phyloP scores from a whole-genome alignment of 805 yeast species.

The Candida insectalens region DNA sequence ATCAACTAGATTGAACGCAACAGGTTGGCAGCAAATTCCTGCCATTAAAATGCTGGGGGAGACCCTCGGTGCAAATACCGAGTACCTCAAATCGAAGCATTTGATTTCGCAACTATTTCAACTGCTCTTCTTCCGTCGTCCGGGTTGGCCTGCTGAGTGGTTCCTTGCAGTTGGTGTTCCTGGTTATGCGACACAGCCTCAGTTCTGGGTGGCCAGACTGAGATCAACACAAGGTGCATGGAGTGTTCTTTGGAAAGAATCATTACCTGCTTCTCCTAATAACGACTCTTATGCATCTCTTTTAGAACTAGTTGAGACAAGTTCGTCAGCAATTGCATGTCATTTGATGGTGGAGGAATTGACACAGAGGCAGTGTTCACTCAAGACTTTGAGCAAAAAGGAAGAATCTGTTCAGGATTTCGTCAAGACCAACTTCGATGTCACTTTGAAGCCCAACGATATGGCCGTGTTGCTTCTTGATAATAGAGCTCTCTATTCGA shows the following conservation, averaged over 20 bases:
- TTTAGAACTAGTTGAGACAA: slow-evolving; percentile 28
- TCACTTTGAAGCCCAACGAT: slow-evolving; percentile 2
- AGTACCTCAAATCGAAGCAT: slow-evolving; percentile 15
- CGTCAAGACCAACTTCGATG: slow-evolving; percentile 19
- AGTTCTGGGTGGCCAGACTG: slow-evolving; percentile 46
- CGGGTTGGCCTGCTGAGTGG: slow-evolving; percentile 52
- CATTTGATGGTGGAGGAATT: slow-evolving; percentile 46
- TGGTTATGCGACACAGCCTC: slow-evolving; percentile 26
- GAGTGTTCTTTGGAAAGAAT: slow-evolving; percentile 36
- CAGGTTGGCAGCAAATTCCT: slow-evolving; percentile 60
- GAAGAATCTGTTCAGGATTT: slow-evolving; percentile 13
- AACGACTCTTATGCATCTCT: slow-evolving; percentile 25
- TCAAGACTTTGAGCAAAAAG: slow-evolving; percentile 21
- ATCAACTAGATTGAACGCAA: slow-evolving; percentile 46
- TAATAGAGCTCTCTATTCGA: slow-evolving; percentile 26
- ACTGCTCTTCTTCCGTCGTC: slow-evolving; percentile 32
- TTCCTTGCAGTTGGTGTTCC: slow-evolving; percentile 32
- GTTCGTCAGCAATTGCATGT: slow-evolving; percentile 39
- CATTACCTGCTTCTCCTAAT: slow-evolving; percentile 3
- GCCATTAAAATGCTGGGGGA: slow-evolving; percentile 24
- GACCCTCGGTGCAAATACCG: slow-evolving; percentile 28
- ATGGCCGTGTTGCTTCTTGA: slow-evolving; percentile 21
- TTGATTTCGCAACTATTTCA: slow-evolving; percentile 14
- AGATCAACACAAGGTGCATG: slow-evolving; percentile 42
- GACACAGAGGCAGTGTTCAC: slow-evolving; percentile 27